phyloP scores from a whole-genome alignment of 2,329 filamentous ascomycete species.

The Phyllosticta citribraziliensis region DNA sequence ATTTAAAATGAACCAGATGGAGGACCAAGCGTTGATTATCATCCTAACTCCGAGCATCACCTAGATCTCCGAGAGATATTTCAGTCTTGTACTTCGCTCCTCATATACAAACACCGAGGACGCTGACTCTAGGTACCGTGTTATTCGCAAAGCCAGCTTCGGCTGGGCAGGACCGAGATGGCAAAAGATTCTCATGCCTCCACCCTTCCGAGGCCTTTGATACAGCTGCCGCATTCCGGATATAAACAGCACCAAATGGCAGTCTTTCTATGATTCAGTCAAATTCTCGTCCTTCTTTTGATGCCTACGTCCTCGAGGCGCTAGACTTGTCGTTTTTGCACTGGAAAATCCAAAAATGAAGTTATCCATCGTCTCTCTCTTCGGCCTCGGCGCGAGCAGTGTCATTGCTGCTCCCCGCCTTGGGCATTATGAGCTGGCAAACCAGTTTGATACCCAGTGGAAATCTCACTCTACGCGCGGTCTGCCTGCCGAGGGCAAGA shows the following conservation, averaged over 20 bases:
- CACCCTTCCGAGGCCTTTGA: background rate
- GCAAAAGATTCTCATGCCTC: background rate
- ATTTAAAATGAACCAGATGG: background rate
- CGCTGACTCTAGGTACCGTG: background rate
- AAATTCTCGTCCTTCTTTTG: background rate
- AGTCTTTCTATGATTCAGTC: background rate
- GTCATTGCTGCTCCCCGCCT: background rate
- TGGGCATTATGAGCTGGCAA: background rate
- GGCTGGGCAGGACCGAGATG: background rate
- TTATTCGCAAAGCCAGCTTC: background rate
- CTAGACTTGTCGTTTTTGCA: background rate
- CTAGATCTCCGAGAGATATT: background rate
- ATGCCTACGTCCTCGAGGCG: background rate
- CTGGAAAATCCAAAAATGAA: background rate
- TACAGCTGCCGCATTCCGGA: background rate
- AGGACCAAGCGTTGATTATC: background rate
- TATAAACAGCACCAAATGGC: background rate
- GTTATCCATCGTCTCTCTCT: background rate
- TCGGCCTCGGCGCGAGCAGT: background rate
- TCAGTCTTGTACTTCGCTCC: background rate
- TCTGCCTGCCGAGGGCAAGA: conserved; percentile 12
- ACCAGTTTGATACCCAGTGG: background rate
- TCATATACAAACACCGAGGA: background rate
- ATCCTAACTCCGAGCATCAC: background rate
- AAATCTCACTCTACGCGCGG: conserved; percentile 10